Percentiles rank a stretch among this genome's conserved stretches.
phyloP scores from a whole-genome alignment of 2,329 filamentous ascomycete species.

The Ophiocordyceps australis region DNA sequence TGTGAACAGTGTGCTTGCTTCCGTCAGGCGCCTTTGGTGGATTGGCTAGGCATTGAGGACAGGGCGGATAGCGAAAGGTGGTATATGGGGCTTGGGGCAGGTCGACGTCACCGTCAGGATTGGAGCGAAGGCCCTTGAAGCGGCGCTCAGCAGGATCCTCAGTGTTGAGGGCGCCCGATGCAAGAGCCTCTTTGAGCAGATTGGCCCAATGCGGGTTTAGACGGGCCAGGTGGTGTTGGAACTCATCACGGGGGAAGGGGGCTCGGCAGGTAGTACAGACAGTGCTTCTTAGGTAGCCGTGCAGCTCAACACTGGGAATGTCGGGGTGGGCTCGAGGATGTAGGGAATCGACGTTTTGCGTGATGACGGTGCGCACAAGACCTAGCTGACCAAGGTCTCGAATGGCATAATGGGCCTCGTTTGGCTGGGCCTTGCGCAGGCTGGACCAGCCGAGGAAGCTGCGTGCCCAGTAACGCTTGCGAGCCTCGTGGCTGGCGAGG shows the following conservation, averaged over 20 bases:
- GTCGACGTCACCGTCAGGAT: slow-evolving; percentile 91
- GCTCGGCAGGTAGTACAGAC: slow-evolving; percentile 65
- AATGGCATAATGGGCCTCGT: slow-evolving; percentile 63
- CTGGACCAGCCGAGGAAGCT: slow-evolving; percentile 88
- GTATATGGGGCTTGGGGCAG: slow-evolving; percentile 73
- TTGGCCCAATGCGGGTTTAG: slow-evolving; percentile 77
- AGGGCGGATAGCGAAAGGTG: slow-evolving; percentile 81
- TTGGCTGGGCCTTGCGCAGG: slow-evolving; percentile 61
- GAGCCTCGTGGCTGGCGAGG: slow-evolving; percentile 56
- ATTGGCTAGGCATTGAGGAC: slow-evolving; percentile 55
- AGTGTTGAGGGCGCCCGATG: slow-evolving; percentile 57
- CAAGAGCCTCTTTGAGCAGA: slow-evolving; percentile 55
- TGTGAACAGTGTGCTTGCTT: slow-evolving; percentile 37
- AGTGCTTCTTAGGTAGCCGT: slow-evolving; percentile 72
- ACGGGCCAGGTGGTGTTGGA: slow-evolving; percentile 56
- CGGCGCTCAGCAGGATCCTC: slow-evolving; percentile 56
- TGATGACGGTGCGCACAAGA: slow-evolving; percentile 60
- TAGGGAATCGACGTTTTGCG: slow-evolving; percentile 95
- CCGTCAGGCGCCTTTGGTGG: slow-evolving; percentile 40
- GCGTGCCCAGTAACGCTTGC: slow-evolving; percentile 90
- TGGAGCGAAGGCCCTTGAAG: slow-evolving; percentile 57
- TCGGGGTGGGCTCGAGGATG: slow-evolving; percentile 61
- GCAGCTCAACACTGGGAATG: slow-evolving; percentile 65
- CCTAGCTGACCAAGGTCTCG: slow-evolving; percentile 54
- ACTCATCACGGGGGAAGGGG: slow-evolving; percentile 51